These are phyloP conservation scores for Pueraria montana DNA, from an alignment of 306 rosid genomes.

Conservation along the genomic window DNA sequence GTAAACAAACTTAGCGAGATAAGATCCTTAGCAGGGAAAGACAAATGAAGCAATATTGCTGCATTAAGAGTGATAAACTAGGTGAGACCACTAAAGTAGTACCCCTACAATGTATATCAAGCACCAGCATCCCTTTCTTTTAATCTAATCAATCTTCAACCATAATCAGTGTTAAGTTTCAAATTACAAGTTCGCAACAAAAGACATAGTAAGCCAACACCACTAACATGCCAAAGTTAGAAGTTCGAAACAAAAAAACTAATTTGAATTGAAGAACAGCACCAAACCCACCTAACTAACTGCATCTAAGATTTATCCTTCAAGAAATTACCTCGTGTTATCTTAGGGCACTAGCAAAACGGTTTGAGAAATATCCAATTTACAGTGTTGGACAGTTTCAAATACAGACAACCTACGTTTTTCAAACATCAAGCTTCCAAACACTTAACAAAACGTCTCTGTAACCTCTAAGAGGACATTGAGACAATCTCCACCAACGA, in stretches of 20 bases:
- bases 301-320: neutral
- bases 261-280: no score
- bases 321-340: neutral
- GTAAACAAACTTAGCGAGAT: neutral
- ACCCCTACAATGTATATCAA: slow-evolving; percentile 28
- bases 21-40: neutral
- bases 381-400: neutral
- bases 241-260: no score
- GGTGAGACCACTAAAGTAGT: neutral
- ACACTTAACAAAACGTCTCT: slow-evolving; percentile 9
- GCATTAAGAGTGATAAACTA: slow-evolving; percentile 5
- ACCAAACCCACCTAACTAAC: neutral
- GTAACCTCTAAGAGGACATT: neutral
- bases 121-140: slow-evolving; percentile 17
- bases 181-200: slow-evolving; percentile 20
- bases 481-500: slow-evolving; percentile 9
- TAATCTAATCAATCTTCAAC: slow-evolving; percentile 28
- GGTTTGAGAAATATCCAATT: neutral
- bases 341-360: slow-evolving; percentile 23
- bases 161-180: slow-evolving; percentile 6
- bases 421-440: slow-evolving; percentile 7
- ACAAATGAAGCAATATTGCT: slow-evolving; percentile 15
- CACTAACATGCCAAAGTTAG: slow-evolving; percentile 39
- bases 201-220: slow-evolving; percentile 27
- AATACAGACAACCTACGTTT: slow-evolving; percentile 10